phyloP scores from a whole-genome alignment of 768 basidiomycete genomes.

The Termitomyces sp. region DNA sequence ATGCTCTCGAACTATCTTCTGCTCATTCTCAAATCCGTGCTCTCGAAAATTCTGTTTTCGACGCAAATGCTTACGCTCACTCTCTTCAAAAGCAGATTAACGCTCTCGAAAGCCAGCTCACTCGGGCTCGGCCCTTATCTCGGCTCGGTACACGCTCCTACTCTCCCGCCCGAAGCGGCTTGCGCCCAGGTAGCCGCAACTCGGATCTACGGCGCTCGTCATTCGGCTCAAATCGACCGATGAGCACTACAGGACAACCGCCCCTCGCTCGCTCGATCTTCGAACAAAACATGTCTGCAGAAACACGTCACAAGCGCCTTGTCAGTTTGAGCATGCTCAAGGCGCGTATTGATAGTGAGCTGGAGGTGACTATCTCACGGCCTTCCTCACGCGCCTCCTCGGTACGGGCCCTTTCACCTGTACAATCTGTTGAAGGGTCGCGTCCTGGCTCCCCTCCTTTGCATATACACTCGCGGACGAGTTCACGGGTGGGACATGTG shows the following conservation, averaged over 20 bases:
- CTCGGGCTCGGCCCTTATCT: slow-evolving; percentile 38
- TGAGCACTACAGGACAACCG: slow-evolving; percentile 26
- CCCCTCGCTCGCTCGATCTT: slow-evolving; percentile 52
- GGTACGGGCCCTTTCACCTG: slow-evolving; percentile 45
- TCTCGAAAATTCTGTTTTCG: slow-evolving; percentile 68
- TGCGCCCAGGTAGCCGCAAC: slow-evolving; percentile 41
- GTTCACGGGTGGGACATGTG: slow-evolving; percentile 14
- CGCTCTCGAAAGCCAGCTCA: slow-evolving; percentile 61
- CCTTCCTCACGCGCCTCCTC: slow-evolving; percentile 35
- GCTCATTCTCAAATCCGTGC: slow-evolving; percentile 77
- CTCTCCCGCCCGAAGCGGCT: slow-evolving; percentile 37
- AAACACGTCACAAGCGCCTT: slow-evolving; percentile 76
- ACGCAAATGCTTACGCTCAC: slow-evolving; percentile 66
- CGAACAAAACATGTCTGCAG: slow-evolving; percentile 66
- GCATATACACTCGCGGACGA: slow-evolving; percentile 16
- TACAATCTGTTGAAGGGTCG: slow-evolving; percentile 34
- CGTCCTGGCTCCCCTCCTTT: slow-evolving; percentile 16
- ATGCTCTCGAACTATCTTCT: slow-evolving; percentile 73
- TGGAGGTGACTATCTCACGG: slow-evolving; percentile 35
- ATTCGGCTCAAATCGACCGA: slow-evolving; percentile 32
- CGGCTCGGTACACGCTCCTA: slow-evolving; percentile 39
- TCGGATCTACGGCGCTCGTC: slow-evolving; percentile 31
- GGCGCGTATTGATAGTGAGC: slow-evolving; percentile 83
- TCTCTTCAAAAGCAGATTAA: slow-evolving; percentile 62
- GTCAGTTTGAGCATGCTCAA: slow-evolving; percentile 88